Evolutionary conservation across 2,329 filamentous ascomycete species (phyloP).

Genomic region (Ceratocystis destructans): DNA sequence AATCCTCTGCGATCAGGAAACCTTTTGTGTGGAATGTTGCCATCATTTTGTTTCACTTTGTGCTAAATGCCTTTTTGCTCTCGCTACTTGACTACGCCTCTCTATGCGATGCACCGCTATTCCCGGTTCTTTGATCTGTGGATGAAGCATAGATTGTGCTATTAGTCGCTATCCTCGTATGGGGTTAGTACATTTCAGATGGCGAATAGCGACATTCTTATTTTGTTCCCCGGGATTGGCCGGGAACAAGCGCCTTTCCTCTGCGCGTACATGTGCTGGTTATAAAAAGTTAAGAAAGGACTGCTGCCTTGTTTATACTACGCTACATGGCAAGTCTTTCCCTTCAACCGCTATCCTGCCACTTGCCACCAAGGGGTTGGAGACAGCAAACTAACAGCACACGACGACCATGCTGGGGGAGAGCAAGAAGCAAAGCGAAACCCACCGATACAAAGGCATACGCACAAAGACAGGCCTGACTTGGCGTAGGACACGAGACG

Average conservation of each 20-base stretch:
- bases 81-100: neutral
- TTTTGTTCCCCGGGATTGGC: neutral
- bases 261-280: neutral
- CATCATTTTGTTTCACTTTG: neutral
- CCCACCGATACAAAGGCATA: no score
- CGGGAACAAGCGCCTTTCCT: neutral
- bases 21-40: neutral
- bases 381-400: no score
- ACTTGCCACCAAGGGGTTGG: no score
- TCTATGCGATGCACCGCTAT: neutral
- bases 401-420: no score
- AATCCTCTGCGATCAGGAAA: neutral
- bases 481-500: neutral
- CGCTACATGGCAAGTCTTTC: neutral
- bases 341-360: neutral
- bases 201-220: neutral
- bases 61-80: neutral
- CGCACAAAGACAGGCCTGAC: neutral
- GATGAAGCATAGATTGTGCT: neutral
- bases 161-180: neutral
- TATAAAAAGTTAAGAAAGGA: neutral
- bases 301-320: neutral
- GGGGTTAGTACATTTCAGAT: neutral
- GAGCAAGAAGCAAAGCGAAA: no score
- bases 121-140: neutral